Evolutionary conservation across 768 basidiomycete species (phyloP), one percentile per base, ranked within the genome.

Genomic region (Mrakia gelida): DNA sequence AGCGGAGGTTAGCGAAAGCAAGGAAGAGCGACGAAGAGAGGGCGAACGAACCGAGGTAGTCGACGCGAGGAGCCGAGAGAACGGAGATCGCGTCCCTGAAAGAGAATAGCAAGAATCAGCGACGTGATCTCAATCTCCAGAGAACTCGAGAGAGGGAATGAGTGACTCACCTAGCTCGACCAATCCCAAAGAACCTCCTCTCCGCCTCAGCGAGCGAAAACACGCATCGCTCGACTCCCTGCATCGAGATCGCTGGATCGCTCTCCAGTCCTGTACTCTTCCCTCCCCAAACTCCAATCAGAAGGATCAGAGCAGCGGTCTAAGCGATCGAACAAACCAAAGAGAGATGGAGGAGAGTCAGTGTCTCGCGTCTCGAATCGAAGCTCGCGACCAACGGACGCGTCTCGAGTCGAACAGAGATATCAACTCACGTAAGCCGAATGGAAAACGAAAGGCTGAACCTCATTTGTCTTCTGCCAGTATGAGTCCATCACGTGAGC

Each of bases 71-170:
- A 11, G 77, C 77, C 16, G 71, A 63, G 6, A 78, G 72, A 7
- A 78, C 77, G 15, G 77, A 67, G 56, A 78, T 73, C 8, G 77
- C 77, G 49, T 78, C 77, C 54, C 77, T 78, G 72, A 26, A 28
- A 32, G 52, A 32, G 26, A 21, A 32, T 23, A 26, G 26, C n/a
- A 15, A 52, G 21, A 73, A 32, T 32, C 30, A 62, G 56, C 26
- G 18, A 16, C 18, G 61, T 1, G 54, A 1, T 30, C 5, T 71
- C 4, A 13, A 43, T 15, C 61, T 32, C 16, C 26, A 8, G 3
- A 23, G 18, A 30, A n/a, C 28, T 26, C 52, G 49, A 70, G 16
- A 23, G 16, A 21, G 15, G 3, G 16, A n/a, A 34, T n/a, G n/a
- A n/a, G n/a, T n/a, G 26, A 21, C 21, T 26, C 21, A 78, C 77